Base-by-base conservation (phyloP, 345 rosid species). In the Ailanthus altissimus region DNA sequence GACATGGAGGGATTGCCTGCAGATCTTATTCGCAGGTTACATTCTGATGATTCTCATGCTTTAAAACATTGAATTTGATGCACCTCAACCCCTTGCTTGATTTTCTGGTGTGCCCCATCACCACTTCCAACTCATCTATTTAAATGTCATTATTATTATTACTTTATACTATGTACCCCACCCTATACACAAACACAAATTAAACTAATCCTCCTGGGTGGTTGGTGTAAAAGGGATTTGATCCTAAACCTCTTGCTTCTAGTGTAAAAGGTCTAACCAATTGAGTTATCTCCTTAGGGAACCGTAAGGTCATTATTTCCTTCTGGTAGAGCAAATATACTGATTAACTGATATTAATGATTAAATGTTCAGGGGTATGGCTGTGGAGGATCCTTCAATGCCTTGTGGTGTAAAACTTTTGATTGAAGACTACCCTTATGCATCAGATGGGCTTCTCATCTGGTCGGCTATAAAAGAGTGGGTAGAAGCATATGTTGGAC, bases 1-100 rank as follows among this genome's bases (percentile, higher is more conserved):
- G 99, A 95, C 80, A 89, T 88, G 98, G 96, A 93, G 79, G 94
- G 94, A 57, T 86, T 95, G 85, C 98, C 99, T 63, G 94, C 97
- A 59, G 99, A 95, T 88, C 99, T 95, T 74, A 77, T 95, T 78
- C 84, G 90, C 51, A 88, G 99, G 99, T 93, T 73, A 67, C 76
- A 14, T 49, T 62, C 36, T 21, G 45, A 18, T 49, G 47, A 59
- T 28, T 42, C 67, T 73, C 32, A 23, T 58, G 25, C 50, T 72
- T 59, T 6, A 45, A 78, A 42, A 51, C 40, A 42, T n/a, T 25
- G 38, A 38, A 32, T 45, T 6, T 16, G 9, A 51, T 58, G 26
- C 36, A 21, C 45, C 53, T 13, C 7, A 0, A 46, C 50, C 23
- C 14, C 28, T 21, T 45, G 32, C 50, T 20, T 45, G 70, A 12